Base-by-base conservation (phyloP, 179 eudicot species). In the Heliamphora ciliata region DNA sequence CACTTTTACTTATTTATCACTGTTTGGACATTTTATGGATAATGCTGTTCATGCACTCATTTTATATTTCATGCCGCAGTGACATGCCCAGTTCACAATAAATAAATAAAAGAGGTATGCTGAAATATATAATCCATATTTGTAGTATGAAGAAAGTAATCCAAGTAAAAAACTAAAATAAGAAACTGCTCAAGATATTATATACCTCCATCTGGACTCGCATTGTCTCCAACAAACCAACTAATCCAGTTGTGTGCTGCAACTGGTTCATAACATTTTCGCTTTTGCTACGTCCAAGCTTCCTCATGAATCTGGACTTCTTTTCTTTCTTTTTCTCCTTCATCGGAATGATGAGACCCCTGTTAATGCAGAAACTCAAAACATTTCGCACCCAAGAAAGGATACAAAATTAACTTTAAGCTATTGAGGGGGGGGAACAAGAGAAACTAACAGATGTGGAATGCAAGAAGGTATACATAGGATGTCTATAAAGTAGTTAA, bases 191-290 rank as follows among this genome's bases (percentile, higher is more conserved):
- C 74, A n/a, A 80, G 47, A 78, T 11, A 17, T 76, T 9, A 15
- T 66, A 58, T 90, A 93, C 99, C 99, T 97, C 99, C 98, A 97
- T 93, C 88, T 97, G 99, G 76, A 91, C 88, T 78, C 99, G 97
- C 97, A 92, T 94, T 46, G 90, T 86, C 91, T 97, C 99, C 86
- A 97, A 87, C 79, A 97, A 88, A 82, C 98, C 92, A 82, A 90
- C 95, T 89, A 97, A 85, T 70, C 99, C 99, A 76, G 93, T 69
- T 72, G 90, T 78, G 80, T 88, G 91, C 48, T 88, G 89, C 70
- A 95, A 90, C 81, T 93, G 97, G 79, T 85, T 81, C 47, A 78
- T 83, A 81, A 80, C 87, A 84, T 86, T 81, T 73, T 90, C 98
- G 78, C 86, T 84, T 87, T 90, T 94, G 92, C 91, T 89, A 81